These are phyloP conservation scores for Phylloporus arenicola DNA, from an alignment of 768 basidiomycete species.

Conservation along the genomic window DNA sequence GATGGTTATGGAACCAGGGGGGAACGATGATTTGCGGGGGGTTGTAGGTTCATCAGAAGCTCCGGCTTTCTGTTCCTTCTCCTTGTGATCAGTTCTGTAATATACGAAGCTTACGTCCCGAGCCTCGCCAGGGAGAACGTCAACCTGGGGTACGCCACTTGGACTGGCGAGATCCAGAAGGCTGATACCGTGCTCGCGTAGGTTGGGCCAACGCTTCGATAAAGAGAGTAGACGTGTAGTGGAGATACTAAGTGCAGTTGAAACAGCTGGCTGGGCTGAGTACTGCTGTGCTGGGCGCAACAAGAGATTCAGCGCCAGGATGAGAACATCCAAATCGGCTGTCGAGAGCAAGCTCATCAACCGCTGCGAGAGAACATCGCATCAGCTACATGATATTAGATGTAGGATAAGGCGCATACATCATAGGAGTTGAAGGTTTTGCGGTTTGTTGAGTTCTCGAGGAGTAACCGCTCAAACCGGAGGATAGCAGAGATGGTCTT, in stretches of 20 bases:
- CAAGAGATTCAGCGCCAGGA: conserved; percentile 76
- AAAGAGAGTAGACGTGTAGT: conserved; percentile 77
- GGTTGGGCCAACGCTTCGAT: conserved; percentile 76
- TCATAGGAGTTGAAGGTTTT: conserved; percentile 97
- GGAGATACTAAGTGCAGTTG: conserved; percentile 76
- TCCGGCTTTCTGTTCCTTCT: conserved; percentile 46
- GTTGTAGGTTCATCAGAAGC: conserved; percentile 39
- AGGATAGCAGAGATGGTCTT: conserved; percentile 75
- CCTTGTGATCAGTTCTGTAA: conserved; percentile 57
- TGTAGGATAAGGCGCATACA: conserved; percentile 47
- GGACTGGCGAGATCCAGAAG: conserved; percentile 66
- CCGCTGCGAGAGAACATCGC: conserved; percentile 47
- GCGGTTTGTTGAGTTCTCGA: conserved; percentile 97
- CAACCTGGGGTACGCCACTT: conserved; percentile 47
- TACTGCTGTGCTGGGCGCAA: conserved; percentile 95
- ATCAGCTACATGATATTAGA: conserved; percentile 1
- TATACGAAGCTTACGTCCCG: conserved; percentile 79
- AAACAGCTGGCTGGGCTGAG: conserved; percentile 79
- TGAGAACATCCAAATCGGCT: conserved; percentile 83
- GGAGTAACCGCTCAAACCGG: conserved; percentile 78
- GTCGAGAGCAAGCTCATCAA: conserved; percentile 84
- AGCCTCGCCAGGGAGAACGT: conserved; percentile 63
- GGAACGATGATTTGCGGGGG: conserved; percentile 42
- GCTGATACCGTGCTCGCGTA: conserved; percentile 75
- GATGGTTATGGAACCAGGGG: conserved; percentile 51